Conservation (phyloP, 176 grass and related monocot species). For the Oryza coarctata region DNA sequence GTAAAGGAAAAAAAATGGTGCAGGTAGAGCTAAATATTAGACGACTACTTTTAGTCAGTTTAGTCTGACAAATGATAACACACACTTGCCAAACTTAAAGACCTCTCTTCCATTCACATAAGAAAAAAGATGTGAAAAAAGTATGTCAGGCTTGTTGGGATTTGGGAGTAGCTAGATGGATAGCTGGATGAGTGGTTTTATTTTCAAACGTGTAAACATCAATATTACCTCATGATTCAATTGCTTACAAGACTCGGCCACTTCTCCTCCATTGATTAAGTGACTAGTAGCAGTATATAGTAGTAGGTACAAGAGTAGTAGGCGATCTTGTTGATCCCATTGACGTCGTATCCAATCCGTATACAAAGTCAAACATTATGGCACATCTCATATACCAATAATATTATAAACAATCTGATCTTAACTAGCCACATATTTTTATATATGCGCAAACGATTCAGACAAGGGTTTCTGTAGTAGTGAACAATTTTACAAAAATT, state of each 20-base stretch:
- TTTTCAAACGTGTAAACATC: slow-evolving; percentile 45
- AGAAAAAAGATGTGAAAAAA: slow-evolving; percentile 27
- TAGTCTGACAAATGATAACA: slow-evolving; percentile 10
- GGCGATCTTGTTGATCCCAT: slow-evolving; percentile 26
- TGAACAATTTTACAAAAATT: too few relatives aligned
- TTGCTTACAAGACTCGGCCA: slow-evolving; percentile 49
- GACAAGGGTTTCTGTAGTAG: too few relatives aligned
- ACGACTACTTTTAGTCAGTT: neutral
- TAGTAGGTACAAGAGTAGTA: slow-evolving; percentile 25
- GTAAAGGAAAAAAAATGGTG: neutral
- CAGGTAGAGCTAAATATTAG: slow-evolving; percentile 16
- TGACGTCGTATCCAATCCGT: slow-evolving; percentile 16
- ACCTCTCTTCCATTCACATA: neutral
- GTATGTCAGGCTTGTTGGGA: neutral
- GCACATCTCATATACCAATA: neutral
- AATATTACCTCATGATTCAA: slow-evolving; percentile 42
- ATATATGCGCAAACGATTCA: too few relatives aligned
- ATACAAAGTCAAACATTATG: slow-evolving; percentile 19
- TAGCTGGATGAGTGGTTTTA: slow-evolving; percentile 12
- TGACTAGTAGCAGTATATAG: slow-evolving; percentile 17
- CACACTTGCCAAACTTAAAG: slow-evolving; percentile 10
- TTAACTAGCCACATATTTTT: neutral
- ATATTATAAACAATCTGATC: neutral
- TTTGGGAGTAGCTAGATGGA: slow-evolving; percentile 5
- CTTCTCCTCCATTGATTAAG: slow-evolving; percentile 38